Evolutionary conservation across 768 basidiomycete genomes (phyloP).

Genomic region (Kwoniella sp.): DNA sequence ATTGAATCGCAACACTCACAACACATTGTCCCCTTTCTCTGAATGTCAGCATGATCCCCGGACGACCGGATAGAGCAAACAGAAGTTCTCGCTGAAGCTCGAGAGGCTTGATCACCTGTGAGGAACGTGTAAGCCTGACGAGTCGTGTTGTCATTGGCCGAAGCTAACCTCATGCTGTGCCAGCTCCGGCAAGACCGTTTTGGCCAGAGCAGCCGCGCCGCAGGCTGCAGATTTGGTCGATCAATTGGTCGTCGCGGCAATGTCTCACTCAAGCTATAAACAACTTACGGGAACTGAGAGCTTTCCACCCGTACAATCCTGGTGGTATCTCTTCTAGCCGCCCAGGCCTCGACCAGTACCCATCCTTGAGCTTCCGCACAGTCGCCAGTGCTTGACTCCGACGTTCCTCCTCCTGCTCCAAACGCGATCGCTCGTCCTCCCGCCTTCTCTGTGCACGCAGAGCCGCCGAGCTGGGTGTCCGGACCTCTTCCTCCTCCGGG

Average conservation of each 20-base stretch:
- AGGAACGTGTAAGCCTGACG: too few relatives aligned
- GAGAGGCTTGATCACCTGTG: slow-evolving; percentile 21
- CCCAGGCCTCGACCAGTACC: slow-evolving; percentile 28
- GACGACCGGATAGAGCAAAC: slow-evolving; percentile 31
- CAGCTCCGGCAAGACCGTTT: neutral
- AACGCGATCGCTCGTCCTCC: neutral
- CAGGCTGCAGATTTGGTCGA: neutral
- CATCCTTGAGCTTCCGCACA: slow-evolving; percentile 11
- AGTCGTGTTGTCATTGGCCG: too few relatives aligned
- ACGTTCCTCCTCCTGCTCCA: slow-evolving; percentile 13
- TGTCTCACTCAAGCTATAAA: too few relatives aligned
- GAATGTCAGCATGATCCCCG: slow-evolving; percentile 25
- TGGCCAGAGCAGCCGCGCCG: slow-evolving; percentile 1
- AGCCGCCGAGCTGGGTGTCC: slow-evolving; percentile 7
- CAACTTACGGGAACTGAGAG: slow-evolving; percentile 25
- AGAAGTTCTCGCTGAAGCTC: slow-evolving; percentile 38
- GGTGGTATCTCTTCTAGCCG: slow-evolving; percentile 1
- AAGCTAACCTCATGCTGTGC: too few relatives aligned
- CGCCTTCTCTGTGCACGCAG: slow-evolving; percentile 3
- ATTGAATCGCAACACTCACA: slow-evolving; percentile 2
- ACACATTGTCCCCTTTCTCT: neutral
- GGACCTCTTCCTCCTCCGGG: slow-evolving; percentile 13
- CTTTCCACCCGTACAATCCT: slow-evolving; percentile 33
- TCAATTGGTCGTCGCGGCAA: too few relatives aligned
- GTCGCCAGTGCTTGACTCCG: slow-evolving; percentile 10